Evolutionary conservation across 208 protist species (phyloP), one percentile per base, ranked within the genome.

Genomic region (Trypanosoma melophagium): DNA sequence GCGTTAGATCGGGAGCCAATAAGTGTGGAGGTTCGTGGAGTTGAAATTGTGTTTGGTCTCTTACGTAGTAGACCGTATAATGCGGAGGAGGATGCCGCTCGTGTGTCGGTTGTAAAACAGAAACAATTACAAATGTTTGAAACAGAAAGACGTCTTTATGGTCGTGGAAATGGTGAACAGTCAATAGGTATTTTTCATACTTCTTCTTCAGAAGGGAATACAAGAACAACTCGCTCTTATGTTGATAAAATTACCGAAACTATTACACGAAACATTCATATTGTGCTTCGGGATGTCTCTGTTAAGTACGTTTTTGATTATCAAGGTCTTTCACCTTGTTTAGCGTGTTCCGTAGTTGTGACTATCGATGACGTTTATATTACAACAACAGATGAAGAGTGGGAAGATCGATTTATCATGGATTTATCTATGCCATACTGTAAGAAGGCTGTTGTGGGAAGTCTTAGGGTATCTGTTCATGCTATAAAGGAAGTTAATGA

Each of bases 1-100:
- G 77, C 86, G 9, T 62, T 94, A 7, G 83, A 93, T 42, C 66
- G 74, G 10, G 82, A 91, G 64, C 77, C 81, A 7, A 84, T 91
- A 19, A 51, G 66, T 19, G 74, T 96, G 17, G 76, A 91, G 58
- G 75, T 89, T 5, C 70, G 49, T 0, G 90, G 87, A 3, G 82
- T 96, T 0, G 81, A 94, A 24, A 71, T 96, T 35, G 79, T 89
- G 8, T 69, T 94, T n/a, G 81, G 76, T 0, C 84, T 80, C n/a
- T 72, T 93, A 21, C 87, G 87, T 13, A 68, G 73, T 0, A 73
- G 76, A 21, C 69, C 81, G 31, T 83, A 80, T 52, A 67, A 83
- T 52, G 68, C 77, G 1, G 61, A 71, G 40, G 84, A 93, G 57
- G 87, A 96, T 54, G 55, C 78, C 12, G 71, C 62, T 17, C 76